These are phyloP conservation scores for Marasmius fiardii DNA, from an alignment of 1,284 basidiomycete genomes.

Conservation along the genomic window DNA sequence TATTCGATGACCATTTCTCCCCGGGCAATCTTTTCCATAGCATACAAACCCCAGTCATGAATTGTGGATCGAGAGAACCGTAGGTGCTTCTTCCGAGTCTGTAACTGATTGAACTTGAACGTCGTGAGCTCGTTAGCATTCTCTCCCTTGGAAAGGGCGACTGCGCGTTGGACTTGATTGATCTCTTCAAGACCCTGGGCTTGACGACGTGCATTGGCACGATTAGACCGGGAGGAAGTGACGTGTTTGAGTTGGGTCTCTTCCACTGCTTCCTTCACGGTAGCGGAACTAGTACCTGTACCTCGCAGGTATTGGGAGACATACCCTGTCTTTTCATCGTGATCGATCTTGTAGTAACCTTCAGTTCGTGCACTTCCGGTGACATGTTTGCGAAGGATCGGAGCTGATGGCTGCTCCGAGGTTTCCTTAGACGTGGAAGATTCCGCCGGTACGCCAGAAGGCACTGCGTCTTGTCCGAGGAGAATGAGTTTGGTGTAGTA, in stretches of 20 bases:
- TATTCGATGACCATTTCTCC: conserved; percentile 99
- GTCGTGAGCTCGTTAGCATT: conserved; percentile 53
- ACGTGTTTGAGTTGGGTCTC: conserved; percentile 52
- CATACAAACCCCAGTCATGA: conserved; percentile 97
- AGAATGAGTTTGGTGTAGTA: conserved; percentile 78
- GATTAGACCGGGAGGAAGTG: conserved; percentile 86
- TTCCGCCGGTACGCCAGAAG: not conserved
- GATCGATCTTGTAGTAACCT: conserved; percentile 93
- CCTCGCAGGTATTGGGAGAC: conserved; percentile 74
- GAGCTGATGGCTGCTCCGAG: conserved; percentile 21
- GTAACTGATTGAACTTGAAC: conserved; percentile 98
- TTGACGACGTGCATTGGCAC: conserved; percentile 91
- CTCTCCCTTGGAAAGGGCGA: conserved; percentile 73
- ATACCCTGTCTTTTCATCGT: conserved; percentile 90
- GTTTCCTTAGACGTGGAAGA: conserved; percentile 22
- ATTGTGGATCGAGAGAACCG: conserved; percentile 95
- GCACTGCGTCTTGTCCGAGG: conserved; percentile 23
- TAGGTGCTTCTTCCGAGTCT: conserved; percentile 97
- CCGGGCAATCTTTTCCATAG: conserved; percentile 89
- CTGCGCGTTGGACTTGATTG: conserved; percentile 76
- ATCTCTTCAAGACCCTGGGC: conserved; percentile 95
- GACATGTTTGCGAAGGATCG: conserved; percentile 62
- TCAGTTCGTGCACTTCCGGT: conserved; percentile 89
- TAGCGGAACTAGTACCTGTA: conserved; percentile 33
- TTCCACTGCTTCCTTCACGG: conserved; percentile 33